phyloP scores from a whole-genome alignment of 805 yeast species.

The Kodamaea jinghongensis region DNA sequence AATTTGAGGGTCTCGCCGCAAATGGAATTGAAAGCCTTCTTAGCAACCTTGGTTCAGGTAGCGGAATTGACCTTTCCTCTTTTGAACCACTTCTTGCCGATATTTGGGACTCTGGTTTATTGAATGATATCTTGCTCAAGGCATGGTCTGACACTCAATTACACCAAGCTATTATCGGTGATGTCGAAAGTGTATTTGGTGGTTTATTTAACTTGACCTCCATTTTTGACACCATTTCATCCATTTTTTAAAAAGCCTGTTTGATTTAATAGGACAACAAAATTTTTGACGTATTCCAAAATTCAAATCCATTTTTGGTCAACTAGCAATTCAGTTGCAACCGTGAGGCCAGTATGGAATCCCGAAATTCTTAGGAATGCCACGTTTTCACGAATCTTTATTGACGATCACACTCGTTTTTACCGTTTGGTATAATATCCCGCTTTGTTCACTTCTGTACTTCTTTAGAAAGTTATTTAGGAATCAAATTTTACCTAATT shows the following conservation, averaged over 20 bases:
- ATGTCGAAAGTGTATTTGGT: slow-evolving; percentile 20
- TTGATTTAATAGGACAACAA: no score
- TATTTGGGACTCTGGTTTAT: slow-evolving; percentile 23
- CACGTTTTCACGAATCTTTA: no score
- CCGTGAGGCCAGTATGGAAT: no score
- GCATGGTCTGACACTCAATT: slow-evolving; percentile 23
- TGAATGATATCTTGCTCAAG: slow-evolving; percentile 20
- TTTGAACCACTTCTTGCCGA: slow-evolving; percentile 20
- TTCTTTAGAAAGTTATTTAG: no score
- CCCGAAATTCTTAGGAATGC: no score
- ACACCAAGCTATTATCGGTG: slow-evolving; percentile 20
- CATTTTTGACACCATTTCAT: slow-evolving; percentile 1
- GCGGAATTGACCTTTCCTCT: slow-evolving; percentile 16
- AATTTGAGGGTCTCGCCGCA: slow-evolving; percentile 24
- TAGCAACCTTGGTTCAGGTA: slow-evolving; percentile 16
- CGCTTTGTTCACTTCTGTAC: no score
- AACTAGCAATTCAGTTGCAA: no score
- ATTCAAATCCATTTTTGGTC: no score
- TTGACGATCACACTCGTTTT: no score
- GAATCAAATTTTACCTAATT: no score
- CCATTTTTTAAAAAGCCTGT: neutral
- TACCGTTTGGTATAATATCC: no score
- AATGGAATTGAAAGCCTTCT: slow-evolving; percentile 22
- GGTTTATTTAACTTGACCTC: neutral
- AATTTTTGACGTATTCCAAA: no score